A percentile compares a stretch with the other conserved stretches of the same genome.
These are phyloP conservation scores for Stramenopiles sp. DNA, from an alignment of 352 stramenopile species.

Conservation along the genomic window DNA sequence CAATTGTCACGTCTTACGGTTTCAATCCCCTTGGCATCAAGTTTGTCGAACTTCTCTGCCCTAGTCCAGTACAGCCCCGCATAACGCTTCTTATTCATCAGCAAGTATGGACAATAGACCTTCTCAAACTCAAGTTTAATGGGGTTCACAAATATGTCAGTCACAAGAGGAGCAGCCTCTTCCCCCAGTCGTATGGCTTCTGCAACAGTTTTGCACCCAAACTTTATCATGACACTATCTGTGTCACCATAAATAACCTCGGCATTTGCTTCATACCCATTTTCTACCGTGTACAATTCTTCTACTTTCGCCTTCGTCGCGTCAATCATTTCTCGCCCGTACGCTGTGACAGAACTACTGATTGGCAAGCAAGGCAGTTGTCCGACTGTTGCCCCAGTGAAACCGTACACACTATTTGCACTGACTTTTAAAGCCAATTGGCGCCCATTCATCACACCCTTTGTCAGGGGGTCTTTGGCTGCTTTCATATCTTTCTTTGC, in stretches of 20 bases:
- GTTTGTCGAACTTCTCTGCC: slow-evolving; percentile 93
- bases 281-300: slow-evolving; percentile 73
- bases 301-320: slow-evolving; percentile 89
- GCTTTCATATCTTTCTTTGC: slow-evolving; percentile 98
- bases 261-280: slow-evolving; percentile 67
- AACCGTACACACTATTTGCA: slow-evolving; percentile 99
- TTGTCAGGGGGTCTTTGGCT: slow-evolving; percentile 93
- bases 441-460: slow-evolving; percentile 93
- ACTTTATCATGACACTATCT: slow-evolving; percentile 99
- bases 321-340: slow-evolving; percentile 91
- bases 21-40: slow-evolving; percentile 93
- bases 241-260: slow-evolving; percentile 98
- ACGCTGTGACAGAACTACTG: slow-evolving; percentile 88
- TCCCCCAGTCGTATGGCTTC: slow-evolving; percentile 94
- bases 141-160: slow-evolving; percentile 82
- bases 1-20: slow-evolving; percentile 98
- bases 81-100: slow-evolving; percentile 99
- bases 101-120: slow-evolving; percentile 96
- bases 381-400: slow-evolving; percentile 91
- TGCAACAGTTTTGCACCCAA: slow-evolving; percentile 66
- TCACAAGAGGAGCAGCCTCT: slow-evolving; percentile 69
- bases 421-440: slow-evolving; percentile 86
- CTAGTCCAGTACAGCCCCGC: slow-evolving; percentile 67
- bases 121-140: slow-evolving; percentile 99
- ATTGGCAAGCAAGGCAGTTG: slow-evolving; percentile 96